These are phyloP conservation scores for Cryoendolithus antarcticus DNA, from an alignment of 2,329 filamentous ascomycete genomes.

Conservation along the genomic window DNA sequence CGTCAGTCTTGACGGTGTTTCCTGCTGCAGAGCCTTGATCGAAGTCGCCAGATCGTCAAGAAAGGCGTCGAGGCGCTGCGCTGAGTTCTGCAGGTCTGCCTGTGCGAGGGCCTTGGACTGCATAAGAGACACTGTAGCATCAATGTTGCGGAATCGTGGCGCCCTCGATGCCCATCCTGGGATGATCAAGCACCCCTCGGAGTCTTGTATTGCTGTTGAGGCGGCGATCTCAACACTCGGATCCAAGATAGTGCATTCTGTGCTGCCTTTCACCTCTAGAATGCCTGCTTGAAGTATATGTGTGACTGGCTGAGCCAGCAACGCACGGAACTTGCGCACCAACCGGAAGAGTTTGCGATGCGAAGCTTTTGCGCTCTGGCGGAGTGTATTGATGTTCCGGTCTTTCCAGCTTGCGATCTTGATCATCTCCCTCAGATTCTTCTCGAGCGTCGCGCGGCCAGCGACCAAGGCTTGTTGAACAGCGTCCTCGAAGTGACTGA, in stretches of 20 bases:
- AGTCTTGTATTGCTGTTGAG: not conserved
- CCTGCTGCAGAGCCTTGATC: conserved; percentile 63
- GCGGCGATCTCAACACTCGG: conserved; percentile 1
- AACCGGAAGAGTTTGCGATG: conserved; percentile 87
- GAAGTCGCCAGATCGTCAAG: conserved; percentile 54
- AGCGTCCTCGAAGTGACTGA: conserved; percentile 54
- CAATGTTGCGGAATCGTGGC: conserved; percentile 57
- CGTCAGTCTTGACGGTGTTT: conserved; percentile 67
- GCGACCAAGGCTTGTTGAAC: conserved; percentile 53
- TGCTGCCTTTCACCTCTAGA: not conserved
- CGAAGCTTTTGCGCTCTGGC: conserved; percentile 79
- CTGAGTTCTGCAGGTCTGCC: conserved; percentile 1
- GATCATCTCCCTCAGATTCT: conserved; percentile 84
- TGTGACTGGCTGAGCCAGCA: conserved; percentile 66
- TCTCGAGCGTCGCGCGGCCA: conserved; percentile 68
- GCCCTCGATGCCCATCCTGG: conserved; percentile 33
- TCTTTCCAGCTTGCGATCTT: conserved; percentile 96
- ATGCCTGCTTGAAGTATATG: conserved; percentile 32
- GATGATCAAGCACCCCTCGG: conserved; percentile 6
- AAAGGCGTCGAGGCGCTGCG: conserved; percentile 50
- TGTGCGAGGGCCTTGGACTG: conserved; percentile 8
- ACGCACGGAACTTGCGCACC: conserved; percentile 73
- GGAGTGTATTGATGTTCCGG: conserved; percentile 79
- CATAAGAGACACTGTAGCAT: conserved; percentile 65
- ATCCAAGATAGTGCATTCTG: too few relatives aligned